Evolutionary conservation across 768 basidiomycete genomes (phyloP).

Genomic region (Sarcodon aspratus): DNA sequence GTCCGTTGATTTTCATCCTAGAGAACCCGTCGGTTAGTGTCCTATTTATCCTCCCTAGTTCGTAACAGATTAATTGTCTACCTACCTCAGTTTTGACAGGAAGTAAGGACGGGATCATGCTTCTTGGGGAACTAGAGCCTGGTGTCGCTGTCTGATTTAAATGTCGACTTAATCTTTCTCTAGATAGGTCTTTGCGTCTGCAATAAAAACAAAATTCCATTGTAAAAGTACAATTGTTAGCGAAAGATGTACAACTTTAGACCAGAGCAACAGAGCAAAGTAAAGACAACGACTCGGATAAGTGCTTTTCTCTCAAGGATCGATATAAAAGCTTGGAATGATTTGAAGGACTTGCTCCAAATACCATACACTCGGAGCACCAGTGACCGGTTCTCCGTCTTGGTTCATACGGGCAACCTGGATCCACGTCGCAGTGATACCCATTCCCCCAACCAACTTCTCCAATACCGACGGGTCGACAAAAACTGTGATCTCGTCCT

Average conservation of each 20-base stretch:
- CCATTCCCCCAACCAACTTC: conserved; percentile 40
- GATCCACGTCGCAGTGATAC: conserved; percentile 55
- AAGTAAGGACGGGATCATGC: conserved; percentile 88
- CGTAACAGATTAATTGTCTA: conserved; percentile 31
- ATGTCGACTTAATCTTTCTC: neutral
- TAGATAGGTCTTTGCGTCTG: neutral
- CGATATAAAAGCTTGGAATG: conserved; percentile 41
- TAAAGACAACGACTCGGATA: neutral
- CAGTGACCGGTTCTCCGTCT: conserved; percentile 6
- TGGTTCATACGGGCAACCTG: conserved; percentile 40
- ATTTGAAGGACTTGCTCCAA: conserved; percentile 41
- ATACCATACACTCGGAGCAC: conserved; percentile 33
- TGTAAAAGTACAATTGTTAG: neutral
- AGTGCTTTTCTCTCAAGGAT: conserved; percentile 6
- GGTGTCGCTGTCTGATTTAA: conserved; percentile 29
- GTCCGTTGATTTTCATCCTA: conserved; percentile 92
- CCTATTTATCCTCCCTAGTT: neutral
- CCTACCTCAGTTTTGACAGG: conserved; percentile 63
- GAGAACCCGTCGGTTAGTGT: conserved; percentile 82
- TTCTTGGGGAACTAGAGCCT: conserved; percentile 83
- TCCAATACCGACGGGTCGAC: conserved; percentile 34
- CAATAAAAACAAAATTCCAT: no score
- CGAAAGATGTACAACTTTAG: neutral
- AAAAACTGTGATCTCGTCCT: conserved; percentile 50
- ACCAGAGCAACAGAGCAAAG: neutral